Base-by-base conservation (phyloP, 2,329 filamentous ascomycete species). In the Nemania abortiva region DNA sequence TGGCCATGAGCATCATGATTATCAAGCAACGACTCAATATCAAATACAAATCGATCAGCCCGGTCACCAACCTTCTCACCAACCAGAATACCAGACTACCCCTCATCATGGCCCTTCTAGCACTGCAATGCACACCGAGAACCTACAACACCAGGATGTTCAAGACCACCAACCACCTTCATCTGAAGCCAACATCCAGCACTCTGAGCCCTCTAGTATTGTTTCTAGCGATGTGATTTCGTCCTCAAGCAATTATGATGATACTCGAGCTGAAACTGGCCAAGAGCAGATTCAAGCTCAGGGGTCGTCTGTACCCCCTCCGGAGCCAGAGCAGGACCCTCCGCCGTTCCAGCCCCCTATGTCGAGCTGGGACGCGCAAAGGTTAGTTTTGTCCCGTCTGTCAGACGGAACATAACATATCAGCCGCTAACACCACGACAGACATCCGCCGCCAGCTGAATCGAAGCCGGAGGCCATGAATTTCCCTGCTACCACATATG, bases 391-490 rank as follows among this genome's bases (percentile, higher is more conserved):
- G 7, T 34, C 34, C 31, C 11, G 34, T 37, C 50, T 47, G 49
- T 22, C 34, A 18, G 24, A 27, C 24, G 24, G 24, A 20, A 60
- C 6, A 15, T 13, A 15, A 18, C 11, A 18, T n/a, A 59, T 11
- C 3, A 34, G 49, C 20, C n/a, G 52, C 72, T 77, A 65, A 75
- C 66, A 55, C n/a, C n/a, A 54, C 39, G 50, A 56, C 73, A 92
- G 90, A 78, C 88, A 90, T 75, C 82, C 90, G 53, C 89, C 90
- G 66, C 89, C 89, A 11, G 65, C 80, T 50, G 81, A 92, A 76
- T 93, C 94, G 5, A 91, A 86, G 77, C 95, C 95, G 9, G 96
- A 98, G 84, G 95, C 94, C 6, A 84, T 89, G 70, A 93, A 97
- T 79, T 92, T 98, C 77, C 93, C 94, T 18, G 86, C 86, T 55